Evolutionary conservation across 768 basidiomycete genomes (phyloP), one percentile per base, ranked within the genome.

Genomic region (Lepiota brunneoincarnata): DNA sequence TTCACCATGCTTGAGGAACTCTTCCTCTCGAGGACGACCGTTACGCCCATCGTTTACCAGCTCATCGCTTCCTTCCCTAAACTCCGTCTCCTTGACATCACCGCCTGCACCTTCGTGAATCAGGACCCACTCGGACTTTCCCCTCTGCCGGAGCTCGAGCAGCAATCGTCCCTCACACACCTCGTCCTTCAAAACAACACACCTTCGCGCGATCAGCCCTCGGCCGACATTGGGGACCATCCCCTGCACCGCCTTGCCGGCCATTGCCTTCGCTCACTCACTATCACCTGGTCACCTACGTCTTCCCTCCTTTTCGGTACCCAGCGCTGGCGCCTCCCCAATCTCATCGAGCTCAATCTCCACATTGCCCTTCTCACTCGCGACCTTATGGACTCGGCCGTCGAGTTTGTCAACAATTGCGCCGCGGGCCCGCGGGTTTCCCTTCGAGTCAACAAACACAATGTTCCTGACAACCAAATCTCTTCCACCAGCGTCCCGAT

Each of bases 391-490:
- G 64, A 67, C 31, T 66, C 64, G n/a, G 55, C 64, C 17, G 57
- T 64, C 11, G 51, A 38, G 1, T 61, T 67, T 38, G 60, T 66
- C 17, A 57, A 54, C n/a, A 56, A 57, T 18, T 66, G 63, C 46
- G 12, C 60, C 21, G 39, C 60, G 17, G 49, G 36, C 21, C 61
- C 63, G 12, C 50, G 59, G 6, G 58, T 62, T 35, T 46, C 61
- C 10, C 53, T 68, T 2, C 53, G 39, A 3, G 63, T 67, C 17
- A 62, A 61, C 20, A 60, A 62, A 15, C 64, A 66, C 47, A 67
- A 63, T n/a, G 54, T 68, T 2, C 61, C 65, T 15, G 66, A 67
- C 17, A 61, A 64, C 34, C 63, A 67, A 42, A 60, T 66, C 23
- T 48, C 53, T 0, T 52, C 55, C 0, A 59, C 64, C 12, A 58